A percentile compares a stretch with the other conserved stretches of the same genome.
Evolutionary conservation across 441 rosid species (phyloP).

Genomic region (Biscutella auriculata): DNA sequence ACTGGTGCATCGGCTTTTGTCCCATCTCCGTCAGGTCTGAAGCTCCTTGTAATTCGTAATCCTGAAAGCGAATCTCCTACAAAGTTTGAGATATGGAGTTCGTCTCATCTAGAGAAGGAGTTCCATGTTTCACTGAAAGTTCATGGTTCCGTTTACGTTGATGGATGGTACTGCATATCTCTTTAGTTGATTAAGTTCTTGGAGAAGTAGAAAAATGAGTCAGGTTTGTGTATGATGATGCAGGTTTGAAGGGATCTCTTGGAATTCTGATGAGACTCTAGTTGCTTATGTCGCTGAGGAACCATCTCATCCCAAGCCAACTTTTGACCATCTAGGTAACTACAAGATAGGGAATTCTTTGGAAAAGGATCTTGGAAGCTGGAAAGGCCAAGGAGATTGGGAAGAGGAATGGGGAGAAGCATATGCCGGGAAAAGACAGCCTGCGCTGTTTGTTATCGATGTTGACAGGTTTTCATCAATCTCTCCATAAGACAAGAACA

Average conservation of each 20-base stretch:
- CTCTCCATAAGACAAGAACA: not conserved
- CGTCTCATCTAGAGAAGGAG: slow-evolving; percentile 69
- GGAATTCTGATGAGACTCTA: slow-evolving; percentile 71
- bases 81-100: slow-evolving; percentile 72
- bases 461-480: slow-evolving; percentile 39
- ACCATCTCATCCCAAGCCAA: slow-evolving; percentile 55
- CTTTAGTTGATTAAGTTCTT: not conserved
- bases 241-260: slow-evolving; percentile 93
- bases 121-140: slow-evolving; percentile 60
- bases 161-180: slow-evolving; percentile 53
- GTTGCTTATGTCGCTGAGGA: slow-evolving; percentile 86
- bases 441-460: slow-evolving; percentile 60
- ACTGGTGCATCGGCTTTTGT: slow-evolving; percentile 45
- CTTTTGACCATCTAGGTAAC: slow-evolving; percentile 38
- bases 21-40: slow-evolving; percentile 85
- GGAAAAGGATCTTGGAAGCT: slow-evolving; percentile 58
- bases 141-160: slow-evolving; percentile 76
- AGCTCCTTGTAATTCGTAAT: slow-evolving; percentile 68
- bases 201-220: slow-evolving; percentile 5
- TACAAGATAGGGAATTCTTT: slow-evolving; percentile 40
- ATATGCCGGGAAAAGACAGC: slow-evolving; percentile 75
- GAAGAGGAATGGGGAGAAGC: slow-evolving; percentile 97
- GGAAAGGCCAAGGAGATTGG: slow-evolving; percentile 97
- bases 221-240: slow-evolving; percentile 4
- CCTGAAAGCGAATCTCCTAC: slow-evolving; percentile 76